A percentile compares a stretch with the other conserved stretches of the same genome.
Evolutionary conservation across 2,329 filamentous ascomycete genomes (phyloP).

Genomic region (Neofusicoccum ribis): DNA sequence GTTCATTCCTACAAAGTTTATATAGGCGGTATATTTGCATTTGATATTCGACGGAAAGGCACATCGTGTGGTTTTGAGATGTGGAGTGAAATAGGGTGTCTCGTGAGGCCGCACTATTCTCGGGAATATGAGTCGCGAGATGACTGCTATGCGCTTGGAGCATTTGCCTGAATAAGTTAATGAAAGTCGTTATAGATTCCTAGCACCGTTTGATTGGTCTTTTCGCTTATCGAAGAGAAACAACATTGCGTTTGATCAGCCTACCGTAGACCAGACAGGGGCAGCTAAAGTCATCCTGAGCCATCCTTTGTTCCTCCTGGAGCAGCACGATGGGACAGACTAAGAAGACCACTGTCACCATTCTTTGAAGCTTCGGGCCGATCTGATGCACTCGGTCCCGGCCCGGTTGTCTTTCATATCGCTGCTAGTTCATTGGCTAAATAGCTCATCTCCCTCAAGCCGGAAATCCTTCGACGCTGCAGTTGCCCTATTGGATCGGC

Average conservation of each 20-base stretch:
- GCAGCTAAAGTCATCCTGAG: neutral
- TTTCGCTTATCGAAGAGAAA: neutral
- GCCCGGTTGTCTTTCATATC: neutral
- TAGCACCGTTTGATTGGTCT: neutral
- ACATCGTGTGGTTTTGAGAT: too few species aligned
- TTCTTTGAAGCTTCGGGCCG: neutral
- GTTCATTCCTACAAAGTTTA: too few species aligned
- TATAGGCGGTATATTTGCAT: too few species aligned
- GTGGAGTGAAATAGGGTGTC: too few species aligned
- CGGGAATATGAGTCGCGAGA: neutral
- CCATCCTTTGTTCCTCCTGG: neutral
- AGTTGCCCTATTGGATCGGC: neutral
- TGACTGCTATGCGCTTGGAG: neutral
- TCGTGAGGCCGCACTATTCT: neutral
- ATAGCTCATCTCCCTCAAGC: neutral
- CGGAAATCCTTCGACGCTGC: neutral
- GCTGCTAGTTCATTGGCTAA: neutral
- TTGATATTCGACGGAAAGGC: too few species aligned
- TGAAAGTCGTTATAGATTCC: neutral
- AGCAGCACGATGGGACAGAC: neutral
- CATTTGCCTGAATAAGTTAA: neutral
- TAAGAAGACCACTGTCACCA: neutral
- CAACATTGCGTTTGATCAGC: neutral
- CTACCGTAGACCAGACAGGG: neutral
- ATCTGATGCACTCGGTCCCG: neutral